Conservation (phyloP, 768 basidiomycete species). For the Mycena metata region DNA sequence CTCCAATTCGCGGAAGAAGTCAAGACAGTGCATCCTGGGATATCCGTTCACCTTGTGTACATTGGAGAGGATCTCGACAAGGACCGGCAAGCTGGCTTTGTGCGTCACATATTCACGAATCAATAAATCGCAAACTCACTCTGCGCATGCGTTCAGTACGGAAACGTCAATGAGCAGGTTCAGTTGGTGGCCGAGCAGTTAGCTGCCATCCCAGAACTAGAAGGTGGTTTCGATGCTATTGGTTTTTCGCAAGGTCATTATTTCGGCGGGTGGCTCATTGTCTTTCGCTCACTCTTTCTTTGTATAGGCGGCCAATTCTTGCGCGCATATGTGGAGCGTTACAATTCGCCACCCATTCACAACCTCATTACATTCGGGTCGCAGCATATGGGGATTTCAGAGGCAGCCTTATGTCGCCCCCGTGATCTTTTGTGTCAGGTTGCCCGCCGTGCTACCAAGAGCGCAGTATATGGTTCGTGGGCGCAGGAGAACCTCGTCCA, state of each 20-base stretch:
- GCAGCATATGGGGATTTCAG: constrained; percentile 89
- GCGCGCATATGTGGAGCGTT: constrained; percentile 84
- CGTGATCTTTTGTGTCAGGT: constrained; percentile 79
- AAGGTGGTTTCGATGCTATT: constrained; percentile 84
- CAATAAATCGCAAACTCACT: not conserved
- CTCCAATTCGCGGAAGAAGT: constrained; percentile 71
- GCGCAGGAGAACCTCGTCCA: constrained; percentile 83
- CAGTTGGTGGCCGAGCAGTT: constrained; percentile 75
- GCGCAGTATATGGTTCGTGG: constrained; percentile 80
- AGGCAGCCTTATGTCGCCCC: constrained; percentile 74
- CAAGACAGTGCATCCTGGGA: constrained; percentile 75
- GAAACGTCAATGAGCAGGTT: constrained; percentile 81
- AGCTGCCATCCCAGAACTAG: constrained; percentile 71
- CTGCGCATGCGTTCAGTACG: constrained; percentile 65
- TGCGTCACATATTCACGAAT: constrained; percentile 56
- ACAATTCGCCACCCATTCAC: constrained; percentile 78
- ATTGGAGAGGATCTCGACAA: constrained; percentile 71
- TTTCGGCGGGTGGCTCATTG: constrained; percentile 11
- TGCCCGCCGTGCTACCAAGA: constrained; percentile 70
- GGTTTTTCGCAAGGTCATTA: constrained; percentile 85
- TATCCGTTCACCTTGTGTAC: constrained; percentile 83
- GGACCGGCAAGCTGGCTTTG: constrained; percentile 80
- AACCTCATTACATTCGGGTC: constrained; percentile 92
- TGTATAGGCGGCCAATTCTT: constrained; percentile 85
- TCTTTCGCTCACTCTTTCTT: not conserved